Percentiles rank a stretch among this genome's conserved stretches.
Conservation (phyloP, 2,329 filamentous ascomycete species). For the Atkinsonella hypoxylon region DNA sequence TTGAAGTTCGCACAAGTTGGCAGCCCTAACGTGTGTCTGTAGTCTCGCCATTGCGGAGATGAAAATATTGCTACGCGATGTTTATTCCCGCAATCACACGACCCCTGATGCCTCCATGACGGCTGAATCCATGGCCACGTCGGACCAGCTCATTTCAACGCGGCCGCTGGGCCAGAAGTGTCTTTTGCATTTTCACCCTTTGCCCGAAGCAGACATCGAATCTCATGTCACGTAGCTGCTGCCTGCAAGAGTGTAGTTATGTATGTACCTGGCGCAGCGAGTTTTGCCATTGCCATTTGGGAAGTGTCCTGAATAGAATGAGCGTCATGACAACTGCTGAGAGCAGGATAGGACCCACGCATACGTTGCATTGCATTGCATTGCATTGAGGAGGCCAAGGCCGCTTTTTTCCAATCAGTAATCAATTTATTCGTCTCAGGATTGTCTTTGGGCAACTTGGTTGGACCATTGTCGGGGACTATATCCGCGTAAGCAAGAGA, state of each 20-base stretch:
- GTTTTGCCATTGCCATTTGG: background rate
- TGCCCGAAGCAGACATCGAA: constrained; percentile 8
- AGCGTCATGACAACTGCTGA: too few relatives aligned
- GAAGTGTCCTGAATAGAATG: too few relatives aligned
- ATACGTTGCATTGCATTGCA: too few relatives aligned
- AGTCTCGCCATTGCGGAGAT: constrained; percentile 54
- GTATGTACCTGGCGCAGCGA: background rate
- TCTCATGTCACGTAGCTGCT: background rate
- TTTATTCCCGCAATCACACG: constrained; percentile 49
- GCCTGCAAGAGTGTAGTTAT: too few relatives aligned
- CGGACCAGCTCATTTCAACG: constrained; percentile 56
- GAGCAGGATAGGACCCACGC: too few relatives aligned
- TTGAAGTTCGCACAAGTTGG: too few relatives aligned
- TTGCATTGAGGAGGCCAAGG: too few relatives aligned
- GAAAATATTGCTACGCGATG: constrained; percentile 50
- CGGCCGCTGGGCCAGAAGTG: constrained; percentile 49
- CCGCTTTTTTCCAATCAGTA: too few relatives aligned
- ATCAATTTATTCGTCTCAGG: too few relatives aligned
- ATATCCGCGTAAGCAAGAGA: too few relatives aligned
- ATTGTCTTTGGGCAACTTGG: too few relatives aligned
- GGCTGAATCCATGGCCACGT: constrained; percentile 47
- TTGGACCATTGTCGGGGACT: too few relatives aligned
- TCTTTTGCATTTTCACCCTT: constrained; percentile 35
- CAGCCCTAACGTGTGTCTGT: background rate
- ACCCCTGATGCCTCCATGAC: constrained; percentile 41